Percentiles rank a stretch among this genome's conserved stretches.
Conservation (phyloP, 2,329 filamentous ascomycete species). For the Verruconis gallopava region DNA sequence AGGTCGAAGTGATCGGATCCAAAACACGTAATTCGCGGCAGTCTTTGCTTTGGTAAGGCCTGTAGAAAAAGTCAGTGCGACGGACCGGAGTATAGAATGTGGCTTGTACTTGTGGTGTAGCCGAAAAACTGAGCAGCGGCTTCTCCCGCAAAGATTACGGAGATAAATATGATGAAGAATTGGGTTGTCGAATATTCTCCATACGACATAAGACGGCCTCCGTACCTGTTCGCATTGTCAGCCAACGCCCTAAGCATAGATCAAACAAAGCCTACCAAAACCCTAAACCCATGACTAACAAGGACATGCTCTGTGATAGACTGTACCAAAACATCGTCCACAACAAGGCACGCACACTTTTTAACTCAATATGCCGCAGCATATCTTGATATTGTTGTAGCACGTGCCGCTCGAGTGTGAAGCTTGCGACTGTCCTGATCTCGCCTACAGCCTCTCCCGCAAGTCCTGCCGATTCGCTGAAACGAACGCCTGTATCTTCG, state of each 20-base stretch:
- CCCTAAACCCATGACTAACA: slow-evolving; percentile 10
- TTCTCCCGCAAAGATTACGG: slow-evolving; percentile 55
- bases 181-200: slow-evolving; percentile 33
- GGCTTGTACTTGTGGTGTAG: slow-evolving; percentile 43
- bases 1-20: slow-evolving; percentile 27
- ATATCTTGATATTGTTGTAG: slow-evolving; percentile 18
- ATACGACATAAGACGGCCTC: slow-evolving; percentile 38
- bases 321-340: slow-evolving; percentile 12
- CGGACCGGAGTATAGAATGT: slow-evolving; percentile 23
- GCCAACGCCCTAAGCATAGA: background rate
- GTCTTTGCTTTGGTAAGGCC: slow-evolving; percentile 22
- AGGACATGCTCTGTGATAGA: slow-evolving; percentile 5
- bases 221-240: slow-evolving; percentile 5
- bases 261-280: slow-evolving; percentile 10
- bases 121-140: slow-evolving; percentile 53
- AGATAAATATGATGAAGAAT: slow-evolving; percentile 51
- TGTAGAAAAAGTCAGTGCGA: slow-evolving; percentile 6
- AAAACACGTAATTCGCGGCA: slow-evolving; percentile 32
- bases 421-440: slow-evolving; percentile 46
- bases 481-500: slow-evolving; percentile 49
- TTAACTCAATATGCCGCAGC: slow-evolving; percentile 16
- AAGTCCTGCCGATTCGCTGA: slow-evolving; percentile 48
- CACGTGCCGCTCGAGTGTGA: slow-evolving; percentile 27
- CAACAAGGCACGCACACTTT: slow-evolving; percentile 11
- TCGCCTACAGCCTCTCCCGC: slow-evolving; percentile 54